phyloP scores from a whole-genome alignment of 768 basidiomycete genomes.

The Leccinellum luteum region DNA sequence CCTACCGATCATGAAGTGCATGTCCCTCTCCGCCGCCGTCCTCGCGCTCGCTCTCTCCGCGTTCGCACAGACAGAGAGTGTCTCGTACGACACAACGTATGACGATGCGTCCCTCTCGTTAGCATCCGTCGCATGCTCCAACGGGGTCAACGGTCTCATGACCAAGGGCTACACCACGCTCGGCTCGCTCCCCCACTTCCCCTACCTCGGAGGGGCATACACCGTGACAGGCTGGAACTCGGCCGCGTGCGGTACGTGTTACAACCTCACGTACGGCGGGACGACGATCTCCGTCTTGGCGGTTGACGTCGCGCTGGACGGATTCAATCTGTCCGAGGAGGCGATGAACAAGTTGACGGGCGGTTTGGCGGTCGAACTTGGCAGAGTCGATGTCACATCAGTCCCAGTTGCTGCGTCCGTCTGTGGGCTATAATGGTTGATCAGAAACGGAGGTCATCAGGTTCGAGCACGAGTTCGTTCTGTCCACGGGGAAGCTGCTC shows the following conservation, averaged over 20 bases:
- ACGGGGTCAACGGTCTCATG: slow-evolving; percentile 32
- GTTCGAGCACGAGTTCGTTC: neutral
- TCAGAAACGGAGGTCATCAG: neutral
- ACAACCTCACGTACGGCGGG: slow-evolving; percentile 25
- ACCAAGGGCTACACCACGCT: slow-evolving; percentile 32
- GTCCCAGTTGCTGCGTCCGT: slow-evolving; percentile 41
- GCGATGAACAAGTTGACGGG: slow-evolving; percentile 58
- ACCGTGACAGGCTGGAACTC: slow-evolving; percentile 32
- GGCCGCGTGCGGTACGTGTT: slow-evolving; percentile 21
- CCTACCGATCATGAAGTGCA: slow-evolving; percentile 25
- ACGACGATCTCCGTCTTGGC: slow-evolving; percentile 24
- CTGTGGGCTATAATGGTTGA: slow-evolving; percentile 40
- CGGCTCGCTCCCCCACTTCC: slow-evolving; percentile 31
- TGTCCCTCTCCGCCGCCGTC: slow-evolving; percentile 3
- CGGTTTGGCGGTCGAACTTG: slow-evolving; percentile 44
- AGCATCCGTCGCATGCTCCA: slow-evolving; percentile 29
- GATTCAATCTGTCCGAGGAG: slow-evolving; percentile 47
- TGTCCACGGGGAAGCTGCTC: neutral
- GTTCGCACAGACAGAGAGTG: slow-evolving; percentile 12
- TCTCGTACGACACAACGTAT: slow-evolving; percentile 34
- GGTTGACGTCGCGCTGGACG: slow-evolving; percentile 27
- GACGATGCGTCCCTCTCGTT: slow-evolving; percentile 23
- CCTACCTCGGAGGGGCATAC: slow-evolving; percentile 33
- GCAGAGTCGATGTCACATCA: slow-evolving; percentile 45
- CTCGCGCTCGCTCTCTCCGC: slow-evolving; percentile 17